A percentile compares a stretch with the other conserved stretches of the same genome.
These are phyloP conservation scores for Mesembryanthemum crystallinum DNA, from an alignment of 148 eudicot genomes.

Conservation along the genomic window DNA sequence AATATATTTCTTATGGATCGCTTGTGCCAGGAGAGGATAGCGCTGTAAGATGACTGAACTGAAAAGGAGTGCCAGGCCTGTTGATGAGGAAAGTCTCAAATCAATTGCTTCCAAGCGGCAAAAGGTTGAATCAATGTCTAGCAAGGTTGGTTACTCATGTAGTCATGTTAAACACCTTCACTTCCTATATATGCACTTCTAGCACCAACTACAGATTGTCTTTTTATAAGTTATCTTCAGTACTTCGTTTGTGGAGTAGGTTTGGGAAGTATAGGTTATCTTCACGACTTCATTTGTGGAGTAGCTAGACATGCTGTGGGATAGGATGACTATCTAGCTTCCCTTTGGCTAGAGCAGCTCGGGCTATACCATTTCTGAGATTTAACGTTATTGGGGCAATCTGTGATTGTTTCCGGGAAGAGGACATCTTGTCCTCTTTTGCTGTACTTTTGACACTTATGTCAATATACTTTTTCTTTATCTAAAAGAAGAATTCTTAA, in stretches of 20 bases:
- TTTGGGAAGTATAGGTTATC: background rate
- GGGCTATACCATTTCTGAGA: no score
- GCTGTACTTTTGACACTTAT: no score
- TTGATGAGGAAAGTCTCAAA: constrained; percentile 52
- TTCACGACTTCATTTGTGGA: background rate
- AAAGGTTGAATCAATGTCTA: constrained; percentile 59
- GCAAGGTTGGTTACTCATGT: constrained; percentile 49
- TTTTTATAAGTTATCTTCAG: background rate
- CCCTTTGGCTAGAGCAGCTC: no score
- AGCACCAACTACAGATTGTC: background rate
- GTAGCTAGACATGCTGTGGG: no score
- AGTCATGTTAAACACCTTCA: background rate
- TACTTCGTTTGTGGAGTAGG: no score
- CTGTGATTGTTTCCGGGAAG: no score
- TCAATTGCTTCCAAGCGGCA: constrained; percentile 59
- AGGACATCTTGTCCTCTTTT: no score
- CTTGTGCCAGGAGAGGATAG: constrained; percentile 24
- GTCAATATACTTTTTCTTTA: no score
- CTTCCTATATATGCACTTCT: background rate
- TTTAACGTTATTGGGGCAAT: no score
- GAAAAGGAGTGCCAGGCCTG: constrained; percentile 50
- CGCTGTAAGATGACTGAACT: constrained; percentile 57
- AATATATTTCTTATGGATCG: constrained; percentile 11
- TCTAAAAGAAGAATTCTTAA: no score
- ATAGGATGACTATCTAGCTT: no score